Base-by-base conservation (phyloP, 2,329 filamentous ascomycete genomes). In the Hypoxylon sp. region DNA sequence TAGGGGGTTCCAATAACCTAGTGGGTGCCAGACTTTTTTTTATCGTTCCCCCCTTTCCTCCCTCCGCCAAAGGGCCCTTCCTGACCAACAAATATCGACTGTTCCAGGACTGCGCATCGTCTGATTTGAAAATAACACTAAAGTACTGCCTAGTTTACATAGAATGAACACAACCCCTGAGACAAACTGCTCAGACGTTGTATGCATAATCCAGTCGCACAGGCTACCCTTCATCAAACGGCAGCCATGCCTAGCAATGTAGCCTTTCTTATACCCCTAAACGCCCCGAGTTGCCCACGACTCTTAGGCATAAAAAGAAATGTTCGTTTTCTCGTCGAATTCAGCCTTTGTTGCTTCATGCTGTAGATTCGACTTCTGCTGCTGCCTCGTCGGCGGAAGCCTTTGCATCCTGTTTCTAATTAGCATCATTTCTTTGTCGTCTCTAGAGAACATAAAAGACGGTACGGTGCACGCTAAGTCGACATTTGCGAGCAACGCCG, bases 131-230 rank as follows among this genome's bases (percentile, higher is more conserved):
- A 59, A 62, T 24, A 64, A 66, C 17, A 44, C 39, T 22, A 50
- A 69, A 73, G 59, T 59, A 50, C 51, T 65, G 61, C 67, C 63
- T 75, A 75, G 61, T 75, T 77, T 75, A 76, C 74, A 77, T 66
- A 71, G 61, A 70, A 74, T 73, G 58, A 69, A 73, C 58, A 72
- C 71, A 71, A 69, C 63, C 62, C 61, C 61, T 39, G 42, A 60
- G 67, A 24, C 57, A 59, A 61, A 63, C 24, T 65, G 61, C 69
- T 63, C 59, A 33, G 52, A 37, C 39, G 39, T 65, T 31, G 50
- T 65, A 66, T 39, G 50, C 44, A 59, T 60, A 64, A 55, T 59
- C 57, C 48, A 52, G 47, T 48, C 24, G 52, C 29, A 53, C 44
- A 24, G 57, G 51, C 50, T 46, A 48, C 48, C 57, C 51, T 64